phyloP scores from a whole-genome alignment of 345 rosid species.

The Pugionium cornutum region DNA sequence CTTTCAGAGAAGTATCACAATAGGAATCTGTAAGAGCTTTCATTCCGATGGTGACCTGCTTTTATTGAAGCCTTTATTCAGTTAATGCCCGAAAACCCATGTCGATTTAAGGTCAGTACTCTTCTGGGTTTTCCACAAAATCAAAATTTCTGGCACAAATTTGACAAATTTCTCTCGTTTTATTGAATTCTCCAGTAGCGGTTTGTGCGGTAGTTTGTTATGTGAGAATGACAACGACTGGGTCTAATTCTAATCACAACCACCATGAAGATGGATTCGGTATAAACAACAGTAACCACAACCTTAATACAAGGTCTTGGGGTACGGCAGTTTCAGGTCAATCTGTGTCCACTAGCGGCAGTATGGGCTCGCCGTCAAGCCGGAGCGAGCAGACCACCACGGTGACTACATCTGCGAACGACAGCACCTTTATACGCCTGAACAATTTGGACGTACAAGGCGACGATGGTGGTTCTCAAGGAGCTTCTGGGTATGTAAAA shows the following conservation, averaged over 20 bases:
- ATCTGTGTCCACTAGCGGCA: slow-evolving; percentile 86
- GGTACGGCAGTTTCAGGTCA: slow-evolving; percentile 79
- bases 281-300: slow-evolving; percentile 25
- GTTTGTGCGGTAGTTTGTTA: slow-evolving; percentile 19
- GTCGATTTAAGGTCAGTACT: slow-evolving; percentile 40
- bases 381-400: slow-evolving; percentile 65
- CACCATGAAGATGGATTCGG: slow-evolving; percentile 59
- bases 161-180: neutral
- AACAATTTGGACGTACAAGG: slow-evolving; percentile 89
- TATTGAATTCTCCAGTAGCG: slow-evolving; percentile 4
- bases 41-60: slow-evolving; percentile 16
- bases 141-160: neutral
- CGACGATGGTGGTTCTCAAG: slow-evolving; percentile 90
- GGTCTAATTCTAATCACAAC: slow-evolving; percentile 49
- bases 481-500: slow-evolving; percentile 59
- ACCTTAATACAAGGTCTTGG: slow-evolving; percentile 73
- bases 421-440: slow-evolving; percentile 56
- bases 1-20: slow-evolving; percentile 8
- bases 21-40: neutral
- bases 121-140: slow-evolving; percentile 33
- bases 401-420: slow-evolving; percentile 79
- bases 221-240: slow-evolving; percentile 48
- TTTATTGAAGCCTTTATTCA: slow-evolving; percentile 14
- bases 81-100: slow-evolving; percentile 26
- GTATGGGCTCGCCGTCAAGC: slow-evolving; percentile 94